Base-by-base conservation (phyloP, 2,329 filamentous ascomycete species). In the Neocucurbitaria cava region DNA sequence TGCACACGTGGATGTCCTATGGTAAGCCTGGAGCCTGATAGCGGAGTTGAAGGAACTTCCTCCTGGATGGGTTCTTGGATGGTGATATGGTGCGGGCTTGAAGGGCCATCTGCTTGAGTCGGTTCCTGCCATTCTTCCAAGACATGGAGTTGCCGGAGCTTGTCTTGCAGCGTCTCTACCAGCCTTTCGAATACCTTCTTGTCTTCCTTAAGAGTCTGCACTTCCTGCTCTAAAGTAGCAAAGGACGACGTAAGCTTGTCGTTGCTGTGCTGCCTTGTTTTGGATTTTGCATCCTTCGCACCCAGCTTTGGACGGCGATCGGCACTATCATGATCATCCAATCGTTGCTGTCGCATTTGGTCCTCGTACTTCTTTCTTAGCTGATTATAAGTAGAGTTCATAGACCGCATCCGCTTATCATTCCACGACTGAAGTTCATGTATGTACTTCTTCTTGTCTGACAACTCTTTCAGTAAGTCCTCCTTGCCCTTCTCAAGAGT, bases 121-220 rank as follows among this genome's bases (percentile, higher is more conserved):
- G 58, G 54, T 21, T 53, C 54, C 1, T 66, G 39, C 62, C 66
- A 68, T 38, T 74, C 64, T 20, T 61, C 55, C 1, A 71, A 54
- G 1, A 62, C 57, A 26, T 72, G 62, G 2, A 75, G 46, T 3
- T 70, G 62, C 17, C 53, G 57, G 4, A 69, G 64, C 54, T 72
- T 73, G 36, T 72, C 65, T 41, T 73, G 61, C 1, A 76, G 59
- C 6, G 59, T 68, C 8, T 60, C 55, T 4, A 76, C 66, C 26
- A 76, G 56, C 3, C 58, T 53, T 46, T 71, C 64, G 11, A 76
- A 74, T 0, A 65, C 57, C 15, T 61, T 64, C 50, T 76, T 76
- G 33, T 66, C 69, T 40, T 73, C 66, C 13, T 61, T 56, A 17
- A 76, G 48, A 2, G 59, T 49, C 1, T 52, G 51, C 9, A 76